A percentile compares a stretch with the other conserved stretches of the same genome.
Evolutionary conservation across 139 green algal genomes (phyloP).

Genomic region (Chlorella sp.): DNA sequence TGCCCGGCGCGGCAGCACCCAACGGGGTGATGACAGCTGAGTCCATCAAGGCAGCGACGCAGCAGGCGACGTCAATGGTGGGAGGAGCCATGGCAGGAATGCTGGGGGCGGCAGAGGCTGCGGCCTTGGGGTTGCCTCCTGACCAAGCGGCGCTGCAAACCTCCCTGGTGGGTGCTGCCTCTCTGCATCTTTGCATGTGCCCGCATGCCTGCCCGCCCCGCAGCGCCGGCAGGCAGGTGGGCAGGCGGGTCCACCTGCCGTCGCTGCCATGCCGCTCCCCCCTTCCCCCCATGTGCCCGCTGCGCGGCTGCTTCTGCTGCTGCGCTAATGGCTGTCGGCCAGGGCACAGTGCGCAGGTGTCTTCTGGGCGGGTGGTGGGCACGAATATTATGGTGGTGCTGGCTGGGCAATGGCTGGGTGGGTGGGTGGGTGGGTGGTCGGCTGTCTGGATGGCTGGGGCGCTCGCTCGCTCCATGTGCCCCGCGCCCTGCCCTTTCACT

Average conservation of each 20-base stretch:
- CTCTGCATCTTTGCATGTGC: background rate
- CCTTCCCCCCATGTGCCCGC: background rate
- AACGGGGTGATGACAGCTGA: background rate
- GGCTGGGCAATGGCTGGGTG: background rate
- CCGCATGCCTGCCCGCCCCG: background rate
- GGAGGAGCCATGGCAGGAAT: background rate
- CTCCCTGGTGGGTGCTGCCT: conserved; percentile 30
- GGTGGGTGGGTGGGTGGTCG: background rate
- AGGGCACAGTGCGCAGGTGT: background rate
- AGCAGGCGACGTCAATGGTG: background rate
- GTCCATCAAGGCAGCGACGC: conserved; percentile 6
- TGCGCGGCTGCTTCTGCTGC: background rate
- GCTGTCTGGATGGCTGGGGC: background rate
- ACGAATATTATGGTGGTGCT: no score
- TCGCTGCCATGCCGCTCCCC: no score
- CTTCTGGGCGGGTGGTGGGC: background rate
- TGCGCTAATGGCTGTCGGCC: background rate
- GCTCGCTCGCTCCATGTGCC: conserved; percentile 2
- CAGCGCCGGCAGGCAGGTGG: no score
- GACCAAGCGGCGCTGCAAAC: conserved; percentile 4
- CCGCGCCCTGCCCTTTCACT: background rate
- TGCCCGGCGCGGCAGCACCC: background rate
- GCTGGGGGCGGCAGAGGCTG: background rate
- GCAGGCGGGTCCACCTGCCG: no score
- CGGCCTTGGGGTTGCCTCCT: background rate